A percentile compares a stretch with the other conserved stretches of the same genome.
phyloP scores from a whole-genome alignment of 1,139 yeast genomes.

The Yamadazyma jaroonii region DNA sequence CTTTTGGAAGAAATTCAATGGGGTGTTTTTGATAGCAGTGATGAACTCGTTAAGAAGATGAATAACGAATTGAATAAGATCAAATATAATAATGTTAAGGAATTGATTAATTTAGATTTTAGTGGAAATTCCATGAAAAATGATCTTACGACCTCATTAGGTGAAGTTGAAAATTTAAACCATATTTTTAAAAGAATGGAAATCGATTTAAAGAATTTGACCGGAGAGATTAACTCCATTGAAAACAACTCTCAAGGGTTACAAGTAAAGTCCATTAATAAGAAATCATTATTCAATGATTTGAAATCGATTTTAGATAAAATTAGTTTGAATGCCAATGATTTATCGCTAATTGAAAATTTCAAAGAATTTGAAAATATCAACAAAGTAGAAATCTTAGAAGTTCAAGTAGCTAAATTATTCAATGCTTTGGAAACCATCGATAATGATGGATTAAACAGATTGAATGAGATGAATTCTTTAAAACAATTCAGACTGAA shows the following conservation, averaged over 20 bases:
- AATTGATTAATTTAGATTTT: conserved; percentile 40
- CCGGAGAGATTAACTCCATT: conserved; percentile 66
- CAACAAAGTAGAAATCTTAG: conserved; percentile 48
- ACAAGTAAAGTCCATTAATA: conserved; percentile 81
- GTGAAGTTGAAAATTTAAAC: conserved; percentile 67
- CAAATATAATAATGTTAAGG: conserved; percentile 37
- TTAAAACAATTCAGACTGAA: conserved; percentile 62
- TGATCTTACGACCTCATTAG: conserved; percentile 44
- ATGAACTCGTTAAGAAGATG: conserved; percentile 53
- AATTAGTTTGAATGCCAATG: conserved; percentile 60
- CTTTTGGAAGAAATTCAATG: conserved; percentile 73
- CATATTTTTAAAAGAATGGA: conserved; percentile 45
- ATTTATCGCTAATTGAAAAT: conserved; percentile 46
- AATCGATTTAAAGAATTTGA: conserved; percentile 40
- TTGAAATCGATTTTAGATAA: conserved; percentile 66
- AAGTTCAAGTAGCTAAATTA: conserved; percentile 55
- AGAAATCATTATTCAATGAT: conserved; percentile 68
- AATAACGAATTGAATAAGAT: conserved; percentile 43
- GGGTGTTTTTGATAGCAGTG: conserved; percentile 64
- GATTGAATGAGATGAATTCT: conserved; percentile 67
- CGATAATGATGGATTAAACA: conserved; percentile 40
- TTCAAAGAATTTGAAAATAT: conserved; percentile 51
- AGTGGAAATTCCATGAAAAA: conserved; percentile 32
- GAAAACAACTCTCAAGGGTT: conserved; percentile 80
- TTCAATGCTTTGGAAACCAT: conserved; percentile 65